Evolutionary conservation across 805 yeast genomes (phyloP), one percentile per base, ranked within the genome.

Genomic region (Myxozyma vanderwaltii): DNA sequence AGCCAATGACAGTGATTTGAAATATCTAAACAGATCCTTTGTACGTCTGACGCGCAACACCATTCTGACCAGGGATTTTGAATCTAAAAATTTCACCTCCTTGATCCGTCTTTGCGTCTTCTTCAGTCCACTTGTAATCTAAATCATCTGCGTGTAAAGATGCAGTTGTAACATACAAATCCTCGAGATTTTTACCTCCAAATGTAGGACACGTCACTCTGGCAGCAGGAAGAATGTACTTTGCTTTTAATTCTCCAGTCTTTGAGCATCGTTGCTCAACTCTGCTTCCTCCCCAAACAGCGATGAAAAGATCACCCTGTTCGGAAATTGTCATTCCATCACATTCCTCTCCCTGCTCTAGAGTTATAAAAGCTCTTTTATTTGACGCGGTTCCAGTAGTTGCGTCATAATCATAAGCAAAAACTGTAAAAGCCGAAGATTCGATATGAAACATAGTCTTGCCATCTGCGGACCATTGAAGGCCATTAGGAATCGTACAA

Each of bases 301-400:
- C 88, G 4, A 84, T 76, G 73, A 81, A 87, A 40, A 91, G 69
- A 53, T 81, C 77, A 7, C 83, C 85, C 23, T 71, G 70, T 3
- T 67, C 72, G 43, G 87, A 82, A 63, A 87, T 73, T 26, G 85
- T 76, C 64, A 87, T 78, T 21, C 97, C 97, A 71, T 91, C 97
- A 0, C 96, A 96, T 65, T 84, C 94, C 7, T 59, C 48, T 10
- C 51, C 54, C 24, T 59, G 73, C 58, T 68, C 72, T 27, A 78
- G 67, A 15, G 77, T 72, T 51, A 83, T 74, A 62, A 77, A 77
- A 23, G 70, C 70, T n/a, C 67, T 59, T 56, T 74, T 74, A 52
- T 80, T 78, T 27, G 74, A 63, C 38, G 75, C 45, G 48, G 69
- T 71, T n/a, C 77, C 76, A 2, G 74, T 72, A 15, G 63, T 66